These are phyloP conservation scores for Pharnaceum exiguum DNA, from an alignment of 148 eudicot genomes.

Conservation along the genomic window DNA sequence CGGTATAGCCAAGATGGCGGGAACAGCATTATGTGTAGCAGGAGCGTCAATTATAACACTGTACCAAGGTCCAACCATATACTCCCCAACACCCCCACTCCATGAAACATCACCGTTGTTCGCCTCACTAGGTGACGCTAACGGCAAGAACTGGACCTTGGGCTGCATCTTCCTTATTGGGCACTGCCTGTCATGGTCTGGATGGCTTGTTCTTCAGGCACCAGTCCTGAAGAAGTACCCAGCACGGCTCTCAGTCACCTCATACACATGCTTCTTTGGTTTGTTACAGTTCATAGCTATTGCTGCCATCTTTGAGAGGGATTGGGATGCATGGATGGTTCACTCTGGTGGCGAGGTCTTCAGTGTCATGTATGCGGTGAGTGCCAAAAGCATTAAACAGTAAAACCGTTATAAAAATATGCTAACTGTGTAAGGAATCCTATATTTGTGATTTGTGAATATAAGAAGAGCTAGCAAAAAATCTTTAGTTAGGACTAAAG, in stretches of 20 bases:
- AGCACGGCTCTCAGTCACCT: constrained; percentile 87
- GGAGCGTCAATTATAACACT: constrained; percentile 93
- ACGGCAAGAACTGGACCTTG: constrained; percentile 83
- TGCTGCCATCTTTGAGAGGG: constrained; percentile 81
- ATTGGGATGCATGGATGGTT: constrained; percentile 74
- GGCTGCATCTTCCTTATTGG: constrained; percentile 92
- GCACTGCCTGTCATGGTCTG: constrained; percentile 94
- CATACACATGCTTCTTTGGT: constrained; percentile 95
- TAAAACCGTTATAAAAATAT: no score
- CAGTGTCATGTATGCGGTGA: constrained; percentile 88
- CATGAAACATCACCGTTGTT: constrained; percentile 35
- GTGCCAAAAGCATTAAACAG: constrained; percentile 13
- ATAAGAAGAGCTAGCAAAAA: no score
- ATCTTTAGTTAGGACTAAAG: no score
- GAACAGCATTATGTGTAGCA: constrained; percentile 67
- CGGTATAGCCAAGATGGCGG: constrained; percentile 67
- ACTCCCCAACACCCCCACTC: constrained; percentile 59
- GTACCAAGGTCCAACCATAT: constrained; percentile 85
- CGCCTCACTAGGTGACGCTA: constrained; percentile 60
- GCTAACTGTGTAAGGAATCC: no score
- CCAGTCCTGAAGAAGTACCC: constrained; percentile 93
- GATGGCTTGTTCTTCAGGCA: constrained; percentile 88
- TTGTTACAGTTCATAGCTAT: constrained; percentile 76
- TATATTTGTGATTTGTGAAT: no score
- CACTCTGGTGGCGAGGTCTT: constrained; percentile 89